Evolutionary conservation across 202 grass and related monocot species (phyloP).

Genomic region (Carex arenaria): DNA sequence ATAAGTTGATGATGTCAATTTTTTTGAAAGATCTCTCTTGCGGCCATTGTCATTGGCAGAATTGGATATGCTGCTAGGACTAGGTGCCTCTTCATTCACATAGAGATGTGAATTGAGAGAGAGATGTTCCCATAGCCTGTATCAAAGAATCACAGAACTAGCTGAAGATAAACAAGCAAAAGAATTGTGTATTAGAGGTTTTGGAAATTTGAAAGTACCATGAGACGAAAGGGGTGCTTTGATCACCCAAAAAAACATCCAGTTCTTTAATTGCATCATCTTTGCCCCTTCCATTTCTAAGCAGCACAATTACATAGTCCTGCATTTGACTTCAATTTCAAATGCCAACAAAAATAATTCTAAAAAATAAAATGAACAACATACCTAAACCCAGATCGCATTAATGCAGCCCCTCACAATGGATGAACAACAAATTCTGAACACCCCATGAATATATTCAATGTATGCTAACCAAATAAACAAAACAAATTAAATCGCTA

Average conservation of each 20-base stretch:
- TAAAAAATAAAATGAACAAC: no score
- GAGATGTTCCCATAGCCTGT: constrained; percentile 86
- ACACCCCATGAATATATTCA: not conserved
- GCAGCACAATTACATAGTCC: constrained; percentile 61
- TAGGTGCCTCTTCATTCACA: constrained; percentile 35
- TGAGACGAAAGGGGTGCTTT: constrained; percentile 46
- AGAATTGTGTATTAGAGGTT: not conserved
- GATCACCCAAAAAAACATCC: constrained; percentile 45
- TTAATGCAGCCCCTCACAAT: not conserved
- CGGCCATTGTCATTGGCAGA: constrained; percentile 21
- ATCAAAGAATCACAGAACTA: not conserved
- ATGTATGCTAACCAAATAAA: not conserved
- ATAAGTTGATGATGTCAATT: constrained; percentile 23
- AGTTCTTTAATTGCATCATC: constrained; percentile 36
- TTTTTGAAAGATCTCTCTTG: constrained; percentile 35
- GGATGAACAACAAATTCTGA: not conserved
- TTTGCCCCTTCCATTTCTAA: constrained; percentile 42
- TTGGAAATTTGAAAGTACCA: constrained; percentile 40
- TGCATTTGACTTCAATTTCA: constrained; percentile 46
- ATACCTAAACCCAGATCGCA: not conserved
- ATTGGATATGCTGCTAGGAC: constrained; percentile 13
- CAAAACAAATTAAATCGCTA: not conserved
- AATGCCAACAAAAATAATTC: not conserved
- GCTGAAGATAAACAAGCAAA: not conserved
- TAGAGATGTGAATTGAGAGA: constrained; percentile 61